Evolutionary conservation across 768 basidiomycete species (phyloP), one percentile per base, ranked within the genome.

Genomic region (Xanthoconium purpureum): DNA sequence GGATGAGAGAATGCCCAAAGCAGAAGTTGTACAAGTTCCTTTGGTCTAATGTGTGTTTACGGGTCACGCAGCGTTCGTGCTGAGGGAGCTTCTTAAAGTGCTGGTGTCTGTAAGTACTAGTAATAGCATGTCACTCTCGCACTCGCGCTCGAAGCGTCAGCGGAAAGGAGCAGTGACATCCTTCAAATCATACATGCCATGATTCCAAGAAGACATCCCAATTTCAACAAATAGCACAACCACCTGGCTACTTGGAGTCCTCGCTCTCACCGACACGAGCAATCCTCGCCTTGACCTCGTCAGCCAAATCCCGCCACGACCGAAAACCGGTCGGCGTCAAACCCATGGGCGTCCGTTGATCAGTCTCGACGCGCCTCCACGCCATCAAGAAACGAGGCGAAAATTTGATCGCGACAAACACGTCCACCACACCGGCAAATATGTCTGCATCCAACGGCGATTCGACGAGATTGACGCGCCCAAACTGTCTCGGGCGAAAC

Each of bases 271-370:
- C 6, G 12, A 2, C 17, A 4, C 20, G 15, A 5, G 39, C 17
- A n/a, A 54, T 32, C 40, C 47, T 57, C 33, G 12, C 40, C 36
- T 30, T 56, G 47, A 49, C 53, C 42, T 44, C n/a, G 3, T 28
- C 8, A 10, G 13, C 30, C n/a, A 58, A 18, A 11, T 47, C 28
- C 7, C 29, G 13, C 56, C 56, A 57, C 28, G 39, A 57, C 36
- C 49, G 49, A 30, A 12, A 30, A 6, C 7, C 8, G 5, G 46
- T n/a, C 46, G 24, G 14, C 9, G 29, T 17, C 15, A 3, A 8
- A 11, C 7, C 12, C 17, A 18, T 8, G 11, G n/a, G 6, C 30
- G 17, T 11, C 30, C 18, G 50, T 32, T 18, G 39, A 5, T 11
- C 38, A 2, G 30, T 29, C 14, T 29, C 30, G 5, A 33, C 12